phyloP scores from a whole-genome alignment of 352 stramenopile species.

The Pythium sukuiense region DNA sequence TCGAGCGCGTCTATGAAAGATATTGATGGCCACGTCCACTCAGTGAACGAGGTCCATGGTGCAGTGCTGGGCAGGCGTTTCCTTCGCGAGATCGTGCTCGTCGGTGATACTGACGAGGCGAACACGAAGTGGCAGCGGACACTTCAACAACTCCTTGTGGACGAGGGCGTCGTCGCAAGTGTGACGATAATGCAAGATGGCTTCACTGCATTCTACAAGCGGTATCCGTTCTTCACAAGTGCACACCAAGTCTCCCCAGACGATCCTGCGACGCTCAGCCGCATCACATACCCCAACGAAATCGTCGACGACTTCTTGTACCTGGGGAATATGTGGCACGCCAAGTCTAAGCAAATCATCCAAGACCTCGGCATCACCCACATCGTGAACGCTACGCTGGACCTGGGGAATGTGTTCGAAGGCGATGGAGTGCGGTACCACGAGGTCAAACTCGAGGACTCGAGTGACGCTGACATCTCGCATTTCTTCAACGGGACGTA shows the following conservation, averaged over 20 bases:
- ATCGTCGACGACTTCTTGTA: slow-evolving; percentile 66
- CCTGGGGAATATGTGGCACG: slow-evolving; percentile 78
- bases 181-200: slow-evolving; percentile 44
- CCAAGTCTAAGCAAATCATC: slow-evolving; percentile 50
- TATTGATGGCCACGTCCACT: slow-evolving; percentile 23
- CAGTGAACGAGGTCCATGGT: neutral
- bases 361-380: slow-evolving; percentile 68
- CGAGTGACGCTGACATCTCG: slow-evolving; percentile 42
- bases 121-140: slow-evolving; percentile 38
- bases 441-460: slow-evolving; percentile 58
- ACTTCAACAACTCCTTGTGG: slow-evolving; percentile 44
- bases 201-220: slow-evolving; percentile 40
- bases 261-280: neutral
- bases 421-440: slow-evolving; percentile 52
- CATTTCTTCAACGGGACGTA: slow-evolving; percentile 47
- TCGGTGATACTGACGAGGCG: slow-evolving; percentile 38
- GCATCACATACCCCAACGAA: slow-evolving; percentile 74
- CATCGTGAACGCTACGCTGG: slow-evolving; percentile 61
- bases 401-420: slow-evolving; percentile 59
- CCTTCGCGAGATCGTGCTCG: slow-evolving; percentile 55
- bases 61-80: slow-evolving; percentile 29
- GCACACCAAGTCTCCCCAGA: neutral
- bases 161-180: slow-evolving; percentile 44
- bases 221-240: slow-evolving; percentile 72
- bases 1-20: slow-evolving; percentile 22